Percentiles rank a stretch among this genome's conserved stretches.
Conservation (phyloP, 1,284 basidiomycete genomes). For the Ganoderma sp. region DNA sequence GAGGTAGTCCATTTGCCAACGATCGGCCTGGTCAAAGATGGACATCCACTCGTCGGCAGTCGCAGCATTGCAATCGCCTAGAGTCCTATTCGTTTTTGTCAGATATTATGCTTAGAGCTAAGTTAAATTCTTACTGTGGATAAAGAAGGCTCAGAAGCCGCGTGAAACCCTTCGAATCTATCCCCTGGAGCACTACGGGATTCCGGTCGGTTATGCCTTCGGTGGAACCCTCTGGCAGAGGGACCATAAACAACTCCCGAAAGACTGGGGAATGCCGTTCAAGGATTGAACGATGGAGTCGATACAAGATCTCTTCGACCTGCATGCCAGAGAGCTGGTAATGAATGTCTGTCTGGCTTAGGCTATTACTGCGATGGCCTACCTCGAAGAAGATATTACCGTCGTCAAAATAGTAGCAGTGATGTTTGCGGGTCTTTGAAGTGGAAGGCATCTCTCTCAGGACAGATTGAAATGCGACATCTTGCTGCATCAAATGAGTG, state of each 20-base stretch:
- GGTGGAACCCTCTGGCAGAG: conserved; percentile 22
- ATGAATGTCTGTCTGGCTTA: background rate
- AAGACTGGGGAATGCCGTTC: conserved; percentile 30
- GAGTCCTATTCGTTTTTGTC: conserved; percentile 9
- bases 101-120: background rate
- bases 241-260: conserved; percentile 27
- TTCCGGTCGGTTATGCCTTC: conserved; percentile 29
- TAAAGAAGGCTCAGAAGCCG: conserved; percentile 29
- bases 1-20: conserved; percentile 32
- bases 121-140: conserved; percentile 23
- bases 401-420: conserved; percentile 30
- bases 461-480: background rate
- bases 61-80: conserved; percentile 24
- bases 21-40: conserved; percentile 30
- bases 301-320: conserved; percentile 28
- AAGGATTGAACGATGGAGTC: conserved; percentile 30
- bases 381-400: conserved; percentile 32
- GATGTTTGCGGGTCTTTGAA: background rate
- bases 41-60: conserved; percentile 32
- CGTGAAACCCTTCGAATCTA: conserved; percentile 25
- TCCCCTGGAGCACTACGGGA: conserved; percentile 27
- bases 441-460: background rate
- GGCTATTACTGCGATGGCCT: background rate
- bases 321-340: background rate
- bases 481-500: background rate